A percentile compares a stretch with the other conserved stretches of the same genome.
Conservation (phyloP, 2,329 filamentous ascomycete genomes). For the Microcyclosporella mali region DNA sequence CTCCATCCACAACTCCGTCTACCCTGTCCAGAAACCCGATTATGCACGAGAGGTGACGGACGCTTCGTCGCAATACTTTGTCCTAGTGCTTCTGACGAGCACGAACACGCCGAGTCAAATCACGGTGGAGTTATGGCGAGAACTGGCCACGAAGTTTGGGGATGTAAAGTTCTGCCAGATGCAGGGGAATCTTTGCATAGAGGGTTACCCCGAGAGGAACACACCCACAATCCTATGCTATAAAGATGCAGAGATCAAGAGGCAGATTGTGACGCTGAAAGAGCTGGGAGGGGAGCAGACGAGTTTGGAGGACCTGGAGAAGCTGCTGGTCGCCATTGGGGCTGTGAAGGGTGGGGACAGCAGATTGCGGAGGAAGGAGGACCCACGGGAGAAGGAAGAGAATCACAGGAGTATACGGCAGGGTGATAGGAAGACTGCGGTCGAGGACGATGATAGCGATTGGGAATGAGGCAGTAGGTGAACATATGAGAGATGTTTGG, state of each 20-base stretch:
- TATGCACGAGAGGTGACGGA: conserved; percentile 90
- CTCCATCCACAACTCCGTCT: conserved; percentile 80
- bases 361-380: conserved; percentile 59
- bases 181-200: conserved; percentile 83
- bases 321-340: conserved; percentile 72
- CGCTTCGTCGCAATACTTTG: conserved; percentile 62
- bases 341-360: conserved; percentile 73
- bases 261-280: conserved; percentile 82
- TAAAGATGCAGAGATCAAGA: conserved; percentile 83
- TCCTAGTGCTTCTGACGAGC: conserved; percentile 76
- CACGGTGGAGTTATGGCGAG: conserved; percentile 76
- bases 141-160: conserved; percentile 76
- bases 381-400: conserved; percentile 43
- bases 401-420: conserved; percentile 17
- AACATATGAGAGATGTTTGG: conserved; percentile 2
- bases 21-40: conserved; percentile 89
- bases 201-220: conserved; percentile 91
- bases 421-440: conserved; percentile 28
- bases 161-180: conserved; percentile 99
- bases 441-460: conserved; percentile 47
- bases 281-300: conserved; percentile 69
- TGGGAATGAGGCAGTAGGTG: conserved; percentile 51
- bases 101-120: conserved; percentile 81
- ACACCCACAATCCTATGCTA: conserved; percentile 92
- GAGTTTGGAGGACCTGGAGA: conserved; percentile 64